Percentiles rank a stretch among this genome's conserved stretches.
Conservation (phyloP, 352 stramenopile genomes). For the Pilasporangium apinafurcum region DNA sequence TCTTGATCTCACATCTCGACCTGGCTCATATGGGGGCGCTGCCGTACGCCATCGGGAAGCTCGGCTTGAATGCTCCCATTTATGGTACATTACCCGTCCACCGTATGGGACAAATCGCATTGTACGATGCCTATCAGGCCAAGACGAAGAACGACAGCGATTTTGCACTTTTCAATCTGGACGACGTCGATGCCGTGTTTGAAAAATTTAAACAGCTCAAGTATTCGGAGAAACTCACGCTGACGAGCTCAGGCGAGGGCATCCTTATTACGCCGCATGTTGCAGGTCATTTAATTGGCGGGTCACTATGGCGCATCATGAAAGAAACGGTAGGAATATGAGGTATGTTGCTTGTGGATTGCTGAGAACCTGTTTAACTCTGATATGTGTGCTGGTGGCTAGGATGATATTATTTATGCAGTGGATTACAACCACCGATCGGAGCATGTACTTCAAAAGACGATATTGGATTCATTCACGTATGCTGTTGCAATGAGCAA, state of each 20-base stretch:
- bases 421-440: conserved; percentile 93
- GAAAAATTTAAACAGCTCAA: conserved; percentile 93
- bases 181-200: conserved; percentile 92
- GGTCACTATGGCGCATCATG: conserved; percentile 91
- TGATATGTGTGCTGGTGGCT: background rate
- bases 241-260: conserved; percentile 77
- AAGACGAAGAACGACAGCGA: conserved; percentile 89
- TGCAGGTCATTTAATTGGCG: conserved; percentile 92
- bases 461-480: conserved; percentile 91
- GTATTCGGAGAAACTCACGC: conserved; percentile 91
- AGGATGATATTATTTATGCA: conserved; percentile 92
- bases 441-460: conserved; percentile 92
- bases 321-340: conserved; percentile 92
- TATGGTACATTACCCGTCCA: conserved; percentile 94
- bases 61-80: conserved; percentile 82
- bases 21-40: conserved; percentile 88
- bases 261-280: conserved; percentile 94
- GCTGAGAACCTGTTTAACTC: background rate
- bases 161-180: conserved; percentile 88
- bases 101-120: conserved; percentile 95
- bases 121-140: conserved; percentile 94
- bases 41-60: conserved; percentile 84
- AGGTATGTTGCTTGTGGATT: no score
- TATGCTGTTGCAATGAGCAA: conserved; percentile 12
- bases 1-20: conserved; percentile 88